Conservation (phyloP, 495 filamentous ascomycete genomes). For the Talaromyces wortmannii region DNA sequence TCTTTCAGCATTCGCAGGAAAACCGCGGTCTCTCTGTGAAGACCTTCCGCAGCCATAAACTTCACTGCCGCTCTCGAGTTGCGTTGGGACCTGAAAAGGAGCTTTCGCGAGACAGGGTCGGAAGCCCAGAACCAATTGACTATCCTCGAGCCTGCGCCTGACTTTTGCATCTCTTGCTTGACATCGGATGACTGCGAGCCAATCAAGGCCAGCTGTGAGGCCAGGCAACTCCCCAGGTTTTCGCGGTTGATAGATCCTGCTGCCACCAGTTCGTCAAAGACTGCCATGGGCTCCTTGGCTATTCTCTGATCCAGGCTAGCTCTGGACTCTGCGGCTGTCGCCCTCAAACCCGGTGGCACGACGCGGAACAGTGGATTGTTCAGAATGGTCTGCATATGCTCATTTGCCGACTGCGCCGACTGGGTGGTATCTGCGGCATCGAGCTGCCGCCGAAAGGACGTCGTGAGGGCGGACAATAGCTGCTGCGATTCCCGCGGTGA, state of each 20-base stretch:
- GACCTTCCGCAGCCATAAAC: conserved; percentile 33
- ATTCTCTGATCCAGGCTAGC: conserved; percentile 8
- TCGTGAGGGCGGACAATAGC: conserved; percentile 61
- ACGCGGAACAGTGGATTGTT: conserved; percentile 56
- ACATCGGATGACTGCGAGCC: conserved; percentile 9
- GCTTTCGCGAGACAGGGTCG: conserved; percentile 15
- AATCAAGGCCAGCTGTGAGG: conserved; percentile 25
- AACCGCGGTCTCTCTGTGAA: conserved; percentile 21
- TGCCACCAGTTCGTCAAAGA: conserved; percentile 34
- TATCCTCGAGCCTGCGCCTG: conserved; percentile 24
- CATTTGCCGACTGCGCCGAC: conserved; percentile 35
- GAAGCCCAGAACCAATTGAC: conserved; percentile 37
- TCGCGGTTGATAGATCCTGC: conserved; percentile 21
- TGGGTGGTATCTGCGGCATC: conserved; percentile 36
- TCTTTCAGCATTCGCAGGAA: conserved; percentile 28
- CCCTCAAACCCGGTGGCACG: conserved; percentile 13
- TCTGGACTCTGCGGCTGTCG: not conserved
- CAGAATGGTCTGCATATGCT: conserved; percentile 59
- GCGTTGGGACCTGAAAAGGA: conserved; percentile 18
- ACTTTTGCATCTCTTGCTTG: conserved; percentile 21
- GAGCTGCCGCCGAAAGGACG: conserved; percentile 69
- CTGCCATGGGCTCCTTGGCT: conserved; percentile 26
- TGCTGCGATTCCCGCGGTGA: conserved; percentile 57
- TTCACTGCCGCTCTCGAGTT: conserved; percentile 17
- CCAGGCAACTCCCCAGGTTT: conserved; percentile 19